phyloP scores from a whole-genome alignment of 805 yeast species.

The Sugiyamaella boreocaroliniensis region DNA sequence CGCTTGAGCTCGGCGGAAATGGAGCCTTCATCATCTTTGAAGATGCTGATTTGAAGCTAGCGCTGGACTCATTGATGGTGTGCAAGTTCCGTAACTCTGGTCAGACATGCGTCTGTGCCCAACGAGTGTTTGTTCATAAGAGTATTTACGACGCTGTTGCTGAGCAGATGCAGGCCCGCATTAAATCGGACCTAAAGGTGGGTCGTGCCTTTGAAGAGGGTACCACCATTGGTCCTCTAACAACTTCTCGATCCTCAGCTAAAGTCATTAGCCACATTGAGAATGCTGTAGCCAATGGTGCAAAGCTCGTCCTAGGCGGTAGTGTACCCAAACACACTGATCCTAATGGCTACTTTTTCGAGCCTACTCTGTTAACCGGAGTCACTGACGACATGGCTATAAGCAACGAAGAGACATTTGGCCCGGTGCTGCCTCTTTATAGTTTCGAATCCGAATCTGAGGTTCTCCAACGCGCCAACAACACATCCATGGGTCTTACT shows the following conservation, averaged over 20 bases:
- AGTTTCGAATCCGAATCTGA: slow-evolving; percentile 59
- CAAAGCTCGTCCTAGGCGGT: slow-evolving; percentile 60
- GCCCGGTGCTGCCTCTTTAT: slow-evolving; percentile 69
- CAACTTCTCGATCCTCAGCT: slow-evolving; percentile 52
- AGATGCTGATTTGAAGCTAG: slow-evolving; percentile 61
- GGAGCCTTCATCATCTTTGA: slow-evolving; percentile 73
- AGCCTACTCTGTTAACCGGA: slow-evolving; percentile 59
- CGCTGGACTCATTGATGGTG: slow-evolving; percentile 58
- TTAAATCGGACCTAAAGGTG: slow-evolving; percentile 37
- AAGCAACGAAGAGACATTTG: slow-evolving; percentile 69
- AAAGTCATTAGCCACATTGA: slow-evolving; percentile 57
- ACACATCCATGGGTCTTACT: slow-evolving; percentile 66
- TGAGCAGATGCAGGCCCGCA: slow-evolving; percentile 40
- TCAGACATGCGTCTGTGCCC: slow-evolving; percentile 78
- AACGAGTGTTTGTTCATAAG: slow-evolving; percentile 60
- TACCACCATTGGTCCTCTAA: slow-evolving; percentile 73
- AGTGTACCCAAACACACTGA: slow-evolving; percentile 48
- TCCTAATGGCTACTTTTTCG: slow-evolving; percentile 45
- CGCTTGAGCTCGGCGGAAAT: slow-evolving; percentile 75
- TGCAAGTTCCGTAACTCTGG: slow-evolving; percentile 72
- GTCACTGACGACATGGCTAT: slow-evolving; percentile 53
- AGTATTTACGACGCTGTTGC: slow-evolving; percentile 58
- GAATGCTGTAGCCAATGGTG: slow-evolving; percentile 63
- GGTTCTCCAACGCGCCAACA: slow-evolving; percentile 56
- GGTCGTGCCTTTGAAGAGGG: slow-evolving; percentile 57